Evolutionary conservation across 176 grass and related monocot species (phyloP).

Genomic region (Guadua angustifolia): DNA sequence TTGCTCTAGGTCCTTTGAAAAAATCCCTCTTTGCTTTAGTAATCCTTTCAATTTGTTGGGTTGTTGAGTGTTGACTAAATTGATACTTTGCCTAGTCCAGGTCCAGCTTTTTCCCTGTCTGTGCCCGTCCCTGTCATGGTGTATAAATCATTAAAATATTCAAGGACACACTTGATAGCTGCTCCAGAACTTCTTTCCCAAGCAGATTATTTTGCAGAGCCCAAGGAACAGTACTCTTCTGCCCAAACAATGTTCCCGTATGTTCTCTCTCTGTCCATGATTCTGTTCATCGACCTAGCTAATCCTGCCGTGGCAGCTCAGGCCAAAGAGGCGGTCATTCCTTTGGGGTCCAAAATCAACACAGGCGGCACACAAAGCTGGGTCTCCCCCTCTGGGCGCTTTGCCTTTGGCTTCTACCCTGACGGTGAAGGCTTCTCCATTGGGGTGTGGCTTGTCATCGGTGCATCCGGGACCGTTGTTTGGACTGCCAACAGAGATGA

Average conservation of each 20-base stretch:
- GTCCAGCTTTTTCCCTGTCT: not conserved
- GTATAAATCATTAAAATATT: not conserved
- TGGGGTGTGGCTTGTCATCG: slow-evolving; percentile 47
- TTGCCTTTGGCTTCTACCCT: slow-evolving; percentile 56
- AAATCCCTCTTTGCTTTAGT: not conserved
- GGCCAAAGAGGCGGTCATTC: not conserved
- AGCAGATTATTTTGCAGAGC: not conserved
- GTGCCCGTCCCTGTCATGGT: not conserved
- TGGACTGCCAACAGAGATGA: slow-evolving; percentile 57
- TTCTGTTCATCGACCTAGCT: slow-evolving; percentile 14
- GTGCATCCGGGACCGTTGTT: slow-evolving; percentile 7
- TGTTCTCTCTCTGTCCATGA: slow-evolving; percentile 11
- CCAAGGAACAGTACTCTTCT: not conserved
- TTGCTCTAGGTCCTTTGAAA: not conserved
- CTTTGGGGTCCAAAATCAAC: slow-evolving; percentile 1
- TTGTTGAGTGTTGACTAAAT: not conserved
- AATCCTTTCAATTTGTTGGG: not conserved
- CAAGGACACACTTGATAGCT: no score
- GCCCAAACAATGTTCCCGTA: slow-evolving; percentile 3
- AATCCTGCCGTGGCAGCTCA: slow-evolving; percentile 18
- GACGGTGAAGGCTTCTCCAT: slow-evolving; percentile 44
- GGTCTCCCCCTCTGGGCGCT: slow-evolving; percentile 47
- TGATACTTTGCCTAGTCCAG: not conserved
- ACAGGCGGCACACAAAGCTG: slow-evolving; percentile 31
- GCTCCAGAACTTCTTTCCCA: not conserved